Percentiles rank a stretch among this genome's conserved stretches.
Evolutionary conservation across 108 stramenopile genomes (phyloP).

Genomic region (Conticribra weissflogii): DNA sequence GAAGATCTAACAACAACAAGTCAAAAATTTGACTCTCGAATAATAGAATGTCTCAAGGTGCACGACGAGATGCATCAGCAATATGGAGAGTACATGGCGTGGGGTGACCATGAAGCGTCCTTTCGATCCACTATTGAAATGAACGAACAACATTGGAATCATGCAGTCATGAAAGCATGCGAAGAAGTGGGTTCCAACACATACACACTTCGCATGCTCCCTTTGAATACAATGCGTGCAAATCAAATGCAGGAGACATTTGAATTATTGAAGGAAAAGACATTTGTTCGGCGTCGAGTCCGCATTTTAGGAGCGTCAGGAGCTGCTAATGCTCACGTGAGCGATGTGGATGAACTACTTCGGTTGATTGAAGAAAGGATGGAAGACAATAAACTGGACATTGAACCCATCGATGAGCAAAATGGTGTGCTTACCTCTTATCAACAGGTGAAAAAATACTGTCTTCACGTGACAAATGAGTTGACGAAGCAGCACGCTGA

Average conservation of each 20-base stretch:
- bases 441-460: constrained; percentile 41
- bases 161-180: constrained; percentile 28
- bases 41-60: constrained; percentile 47
- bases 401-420: constrained; percentile 46
- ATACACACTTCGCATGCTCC: constrained; percentile 51
- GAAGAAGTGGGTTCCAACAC: constrained; percentile 27
- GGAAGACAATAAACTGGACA: neutral
- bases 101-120: constrained; percentile 20
- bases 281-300: constrained; percentile 45
- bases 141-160: constrained; percentile 40
- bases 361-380: constrained; percentile 37
- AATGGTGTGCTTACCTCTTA: constrained; percentile 38
- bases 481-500: constrained; percentile 25
- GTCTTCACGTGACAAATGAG: constrained; percentile 33
- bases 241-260: constrained; percentile 41
- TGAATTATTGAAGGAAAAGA: constrained; percentile 50
- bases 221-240: constrained; percentile 42
- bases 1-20: constrained; percentile 13
- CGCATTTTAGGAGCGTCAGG: constrained; percentile 33
- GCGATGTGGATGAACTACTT: constrained; percentile 52
- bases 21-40: constrained; percentile 7
- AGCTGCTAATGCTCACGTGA: constrained; percentile 42
- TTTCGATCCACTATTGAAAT: constrained; percentile 24
- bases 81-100: constrained; percentile 52
- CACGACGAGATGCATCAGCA: constrained; percentile 56